Base-by-base conservation (phyloP, 2,329 filamentous ascomycete species). In the Diaporthe longicolla region DNA sequence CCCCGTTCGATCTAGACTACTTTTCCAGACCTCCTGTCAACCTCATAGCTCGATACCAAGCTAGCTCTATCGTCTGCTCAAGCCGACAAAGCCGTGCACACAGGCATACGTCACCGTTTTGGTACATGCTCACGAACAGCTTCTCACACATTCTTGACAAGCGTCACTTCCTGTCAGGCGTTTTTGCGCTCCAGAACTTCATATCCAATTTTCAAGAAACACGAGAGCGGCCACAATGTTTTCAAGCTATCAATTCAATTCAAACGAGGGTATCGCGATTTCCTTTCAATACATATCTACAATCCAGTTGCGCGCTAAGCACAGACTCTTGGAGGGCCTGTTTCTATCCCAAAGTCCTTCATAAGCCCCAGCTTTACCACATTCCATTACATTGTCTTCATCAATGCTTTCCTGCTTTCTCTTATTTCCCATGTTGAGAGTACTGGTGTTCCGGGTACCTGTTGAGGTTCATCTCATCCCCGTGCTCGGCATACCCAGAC, bases 401-500 rank as follows among this genome's bases (percentile, higher is more conserved):
- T 10, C 17, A 11, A 54, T 43, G 17, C 24, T 43, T 43, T 15
- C n/a, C 10, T 45, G n/a, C 26, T 35, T 15, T n/a, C 19, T 73
- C 35, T 71, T 15, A 71, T 43, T 58, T 71, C n/a, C 55, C 43
- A 15, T 45, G 55, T 11, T 54, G 32, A 26, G 7, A 19, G 10
- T 40, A 52, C 21, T 43, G 70, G 26, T 59, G 58, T 9, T 58
- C 52, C 29, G 59, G n/a, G 17, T 71, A 73, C 11, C 50, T 43
- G 29, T 63, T 68, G 58, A 74, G 70, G 17, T 54, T 71, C 66
- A 75, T 29, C 24, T 69, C 66, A 37, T 73, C 66, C 10, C 65
- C 75, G 1, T 70, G 58, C 48, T 75, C 73, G 17, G 69, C 54
- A 26, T 52, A 69, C 2, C 69, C 68, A 13, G 74, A 57, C n/a